Conservation (phyloP, 345 rosid species). For the Eucalyptus pauciflora region DNA sequence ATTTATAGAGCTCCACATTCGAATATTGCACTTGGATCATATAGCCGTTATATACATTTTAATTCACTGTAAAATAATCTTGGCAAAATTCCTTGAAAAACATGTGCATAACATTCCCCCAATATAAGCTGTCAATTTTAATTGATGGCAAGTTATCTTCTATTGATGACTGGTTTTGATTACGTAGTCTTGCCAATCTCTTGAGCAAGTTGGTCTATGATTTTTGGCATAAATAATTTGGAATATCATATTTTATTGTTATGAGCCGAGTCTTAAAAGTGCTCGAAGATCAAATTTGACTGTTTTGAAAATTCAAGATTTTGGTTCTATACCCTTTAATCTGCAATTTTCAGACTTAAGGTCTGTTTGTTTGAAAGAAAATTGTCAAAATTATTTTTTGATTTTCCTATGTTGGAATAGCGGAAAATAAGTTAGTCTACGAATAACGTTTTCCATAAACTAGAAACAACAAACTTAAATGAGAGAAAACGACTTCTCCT, state of each 20-base stretch:
- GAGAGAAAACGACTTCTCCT: background rate
- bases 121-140: background rate
- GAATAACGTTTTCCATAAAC: rapidly evolving
- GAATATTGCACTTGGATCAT: background rate
- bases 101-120: background rate
- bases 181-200: background rate
- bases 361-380: background rate
- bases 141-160: background rate
- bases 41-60: background rate
- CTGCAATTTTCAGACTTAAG: background rate
- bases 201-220: background rate
- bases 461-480: no score
- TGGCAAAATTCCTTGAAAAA: background rate
- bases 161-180: background rate
- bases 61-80: no score
- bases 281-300: background rate
- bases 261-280: no score
- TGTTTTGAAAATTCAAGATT: background rate
- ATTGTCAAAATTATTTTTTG: no score
- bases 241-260: no score
- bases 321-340: background rate
- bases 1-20: background rate
- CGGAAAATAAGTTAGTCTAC: rapidly evolving
- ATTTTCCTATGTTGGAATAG: background rate
- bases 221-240: no score